Base-by-base conservation (phyloP, 2,329 filamentous ascomycete species). In the Septoria linicola region DNA sequence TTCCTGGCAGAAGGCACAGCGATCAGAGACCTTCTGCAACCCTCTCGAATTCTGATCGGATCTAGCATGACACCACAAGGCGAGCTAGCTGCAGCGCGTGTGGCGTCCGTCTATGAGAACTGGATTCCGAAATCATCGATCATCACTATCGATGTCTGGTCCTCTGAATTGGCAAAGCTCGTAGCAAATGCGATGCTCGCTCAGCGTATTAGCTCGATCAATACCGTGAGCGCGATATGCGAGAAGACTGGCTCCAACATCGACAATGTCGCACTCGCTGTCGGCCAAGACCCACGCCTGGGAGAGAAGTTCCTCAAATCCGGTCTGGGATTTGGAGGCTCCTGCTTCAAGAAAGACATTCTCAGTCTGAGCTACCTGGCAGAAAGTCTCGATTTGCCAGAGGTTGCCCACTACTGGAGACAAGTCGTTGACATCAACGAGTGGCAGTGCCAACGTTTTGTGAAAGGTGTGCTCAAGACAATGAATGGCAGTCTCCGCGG, bases 321-420 rank as follows among this genome's bases (percentile, higher is more conserved):
- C 5, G 83, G 83, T 34, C 80, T 89, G 21, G 87, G 88, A 10
- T 91, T 90, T 63, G 87, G 87, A 45, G 87, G 88, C 16, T 87
- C 82, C 55, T 92, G 88, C 70, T 90, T 92, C 76, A 82, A 84
- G 68, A 91, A 91, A 70, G 87, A 91, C 64, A 80, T 90, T 37
- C 75, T 88, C 41, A 87, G 80, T 68, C 73, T 91, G 34, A 80
- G 84, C 17, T 89, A 90, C 69, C 75, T 91, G 17, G 83, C 87
- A n/a, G 82, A 88, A 60, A 81, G 79, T 3, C 75, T 89, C 51
- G 80, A 83, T 41, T 73, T 90, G 8, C 76, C 79, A 3, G 84
- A 90, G 61, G 86, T 90, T 0, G 85, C 81, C 34, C 77, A 82
- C 58, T 91, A 90, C 72, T 91, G 87, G 87, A 75, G 76, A 53